phyloP scores from a whole-genome alignment of 208 protist species.

The Leishmania gerbilli region DNA sequence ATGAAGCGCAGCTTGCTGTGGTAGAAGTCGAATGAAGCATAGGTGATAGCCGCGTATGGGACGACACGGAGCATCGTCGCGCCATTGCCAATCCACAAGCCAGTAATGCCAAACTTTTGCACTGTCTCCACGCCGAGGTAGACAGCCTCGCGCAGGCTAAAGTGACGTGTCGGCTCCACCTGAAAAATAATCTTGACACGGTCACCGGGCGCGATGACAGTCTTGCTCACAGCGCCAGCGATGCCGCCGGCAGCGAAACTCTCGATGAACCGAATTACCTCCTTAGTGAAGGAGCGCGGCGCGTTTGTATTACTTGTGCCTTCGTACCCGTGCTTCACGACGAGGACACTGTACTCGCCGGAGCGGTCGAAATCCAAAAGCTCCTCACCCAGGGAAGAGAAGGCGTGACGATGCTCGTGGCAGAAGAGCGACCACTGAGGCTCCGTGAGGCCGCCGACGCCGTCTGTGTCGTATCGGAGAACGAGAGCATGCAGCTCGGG shows the following conservation, averaged over 20 bases:
- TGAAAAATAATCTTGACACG: conserved; percentile 96
- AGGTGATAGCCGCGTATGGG: conserved; percentile 95
- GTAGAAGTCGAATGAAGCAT: conserved; percentile 93
- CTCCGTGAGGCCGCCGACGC: conserved; percentile 64
- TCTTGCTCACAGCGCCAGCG: conserved; percentile 94
- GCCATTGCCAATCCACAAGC: conserved; percentile 95
- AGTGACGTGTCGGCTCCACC: conserved; percentile 73
- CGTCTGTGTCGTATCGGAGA: conserved; percentile 53
- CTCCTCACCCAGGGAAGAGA: conserved; percentile 58
- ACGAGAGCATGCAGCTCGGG: conserved; percentile 50
- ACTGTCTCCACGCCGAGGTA: conserved; percentile 77
- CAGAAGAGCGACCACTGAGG: conserved; percentile 77
- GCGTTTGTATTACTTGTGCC: conserved; percentile 7
- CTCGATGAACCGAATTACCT: conserved; percentile 79
- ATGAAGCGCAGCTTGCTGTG: conserved; percentile 33
- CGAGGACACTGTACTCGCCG: conserved; percentile 62
- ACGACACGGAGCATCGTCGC: conserved; percentile 95
- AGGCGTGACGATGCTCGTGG: conserved; percentile 54
- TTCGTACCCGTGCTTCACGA: conserved; percentile 40
- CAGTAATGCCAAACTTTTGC: conserved; percentile 77
- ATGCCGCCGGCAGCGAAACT: conserved; percentile 93
- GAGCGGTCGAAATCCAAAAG: conserved; percentile 66
- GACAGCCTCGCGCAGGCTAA: conserved; percentile 68
- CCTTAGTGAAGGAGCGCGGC: conserved; percentile 34
- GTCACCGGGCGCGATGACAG: conserved; percentile 93